Evolutionary conservation across 768 basidiomycete genomes (phyloP).

Genomic region (Infundibulicybe gibba): DNA sequence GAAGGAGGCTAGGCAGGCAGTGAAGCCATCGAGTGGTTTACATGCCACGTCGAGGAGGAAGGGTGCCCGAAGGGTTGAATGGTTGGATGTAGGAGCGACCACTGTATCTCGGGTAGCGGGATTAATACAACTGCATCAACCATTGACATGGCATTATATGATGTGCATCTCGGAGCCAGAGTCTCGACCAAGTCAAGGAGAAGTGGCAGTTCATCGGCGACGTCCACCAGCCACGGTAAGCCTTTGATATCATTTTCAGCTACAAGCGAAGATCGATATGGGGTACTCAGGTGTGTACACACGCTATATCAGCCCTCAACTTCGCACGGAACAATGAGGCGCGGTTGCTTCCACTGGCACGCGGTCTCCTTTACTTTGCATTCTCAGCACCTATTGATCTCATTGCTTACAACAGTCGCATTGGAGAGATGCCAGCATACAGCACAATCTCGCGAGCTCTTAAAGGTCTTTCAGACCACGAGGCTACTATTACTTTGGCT

Average conservation of each 20-base stretch:
- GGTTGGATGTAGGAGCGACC: conserved; percentile 4
- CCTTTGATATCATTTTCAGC: conserved; percentile 7
- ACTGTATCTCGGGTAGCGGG: too few relatives aligned
- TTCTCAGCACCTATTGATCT: conserved; percentile 10
- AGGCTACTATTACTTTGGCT: conserved; percentile 7
- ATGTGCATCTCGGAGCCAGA: too few relatives aligned
- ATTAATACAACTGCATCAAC: too few relatives aligned
- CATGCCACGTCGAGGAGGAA: conserved; percentile 4
- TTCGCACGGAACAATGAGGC: conserved; percentile 13
- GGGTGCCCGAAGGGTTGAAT: conserved; percentile 3
- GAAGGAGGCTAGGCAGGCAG: conserved; percentile 5
- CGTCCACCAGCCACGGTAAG: too few relatives aligned
- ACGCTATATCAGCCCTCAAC: conserved; percentile 7
- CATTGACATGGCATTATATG: too few relatives aligned
- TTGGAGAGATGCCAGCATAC: conserved; percentile 14
- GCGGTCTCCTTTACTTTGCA: conserved; percentile 15
- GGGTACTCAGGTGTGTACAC: conserved; percentile 7
- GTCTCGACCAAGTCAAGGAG: too few relatives aligned
- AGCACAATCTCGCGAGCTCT: conserved; percentile 13
- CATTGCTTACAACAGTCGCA: conserved; percentile 9
- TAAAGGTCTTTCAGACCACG: conserved; percentile 14
- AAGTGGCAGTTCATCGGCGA: too few relatives aligned
- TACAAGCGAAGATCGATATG: conserved; percentile 8
- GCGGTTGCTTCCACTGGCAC: conserved; percentile 12
- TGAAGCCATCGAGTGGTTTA: conserved; percentile 4